Base-by-base conservation (phyloP, 2,329 filamentous ascomycete species). In the Zasmidium angulare region DNA sequence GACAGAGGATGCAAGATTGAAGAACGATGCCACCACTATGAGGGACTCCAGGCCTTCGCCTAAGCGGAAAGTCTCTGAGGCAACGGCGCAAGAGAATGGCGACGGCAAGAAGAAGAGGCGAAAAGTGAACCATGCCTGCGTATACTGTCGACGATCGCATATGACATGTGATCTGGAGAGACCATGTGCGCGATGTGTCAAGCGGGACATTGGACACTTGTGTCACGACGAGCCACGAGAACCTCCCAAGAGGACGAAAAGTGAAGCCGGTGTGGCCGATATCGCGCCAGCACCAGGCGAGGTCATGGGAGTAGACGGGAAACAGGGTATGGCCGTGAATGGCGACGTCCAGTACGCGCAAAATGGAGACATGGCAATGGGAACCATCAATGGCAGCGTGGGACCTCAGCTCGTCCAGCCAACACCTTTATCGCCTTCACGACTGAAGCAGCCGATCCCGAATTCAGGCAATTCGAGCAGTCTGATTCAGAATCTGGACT, bases 221-320 rank as follows among this genome's bases (percentile, higher is more conserved):
- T 99, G 95, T 78, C 95, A 97, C 80, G 95, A 99, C 78, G 95
- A 98, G 78, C 93, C 93, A 68, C 88, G 93, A 76, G 93, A 99
- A 72, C 82, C 87, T 67, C 85, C 88, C 61, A 96, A 95, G 78
- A 93, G 93, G 77, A 78, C 84, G 69, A 96, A 93, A 79, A 77
- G 76, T 43, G 78, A 81, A 21, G 56, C 65, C 1, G 64, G 65
- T 12, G 65, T 68, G 10, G 68, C 74, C 31, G 77, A 78, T 46
- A 73, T 71, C 53, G 71, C 68, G 53, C 67, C 70, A 53, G 70
- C 68, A 22, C 66, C 67, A 46, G 52, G 52, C n/a, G 60, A 65
- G 22, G 29, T 56, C 17, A 55, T 60, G 49, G 58, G 74, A 74
- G 47, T 69, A 66, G 20, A 55, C 52, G 36, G 26, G 22, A 29